A percentile compares a stretch with the other conserved stretches of the same genome.
These are phyloP conservation scores for Phaeomoniella chlamydospora DNA, from an alignment of 2,329 filamentous ascomycete genomes.

Conservation along the genomic window DNA sequence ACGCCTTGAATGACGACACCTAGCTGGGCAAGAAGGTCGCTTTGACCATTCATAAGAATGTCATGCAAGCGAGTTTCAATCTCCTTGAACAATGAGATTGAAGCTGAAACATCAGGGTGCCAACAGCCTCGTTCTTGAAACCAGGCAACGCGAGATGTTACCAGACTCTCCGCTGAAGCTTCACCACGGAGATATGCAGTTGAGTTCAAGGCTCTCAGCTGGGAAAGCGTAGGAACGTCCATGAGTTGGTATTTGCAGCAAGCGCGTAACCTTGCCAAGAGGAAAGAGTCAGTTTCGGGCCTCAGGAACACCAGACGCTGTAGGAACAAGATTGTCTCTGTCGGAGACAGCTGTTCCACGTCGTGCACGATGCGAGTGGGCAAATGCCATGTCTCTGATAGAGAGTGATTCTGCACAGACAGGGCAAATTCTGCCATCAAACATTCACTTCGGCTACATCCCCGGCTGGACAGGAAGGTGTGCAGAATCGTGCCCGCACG, in stretches of 20 bases:
- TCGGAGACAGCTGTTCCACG: slow-evolving; percentile 25
- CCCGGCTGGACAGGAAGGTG: slow-evolving; percentile 28
- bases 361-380: slow-evolving; percentile 25
- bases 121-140: slow-evolving; percentile 22
- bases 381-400: slow-evolving; percentile 15
- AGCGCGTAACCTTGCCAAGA: slow-evolving; percentile 16
- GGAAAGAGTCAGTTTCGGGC: slow-evolving; percentile 14
- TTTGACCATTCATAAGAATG: slow-evolving; percentile 15
- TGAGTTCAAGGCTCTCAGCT: slow-evolving; percentile 24
- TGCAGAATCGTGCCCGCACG: slow-evolving; percentile 27
- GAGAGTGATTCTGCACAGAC: slow-evolving; percentile 18
- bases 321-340: slow-evolving; percentile 23
- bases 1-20: slow-evolving; percentile 20
- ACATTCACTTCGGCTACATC: slow-evolving; percentile 21
- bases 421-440: slow-evolving; percentile 24
- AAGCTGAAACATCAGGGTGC: slow-evolving; percentile 17
- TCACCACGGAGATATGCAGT: slow-evolving; percentile 25
- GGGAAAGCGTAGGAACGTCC: slow-evolving; percentile 21
- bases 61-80: slow-evolving; percentile 16
- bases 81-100: slow-evolving; percentile 23
- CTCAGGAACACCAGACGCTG: slow-evolving; percentile 21
- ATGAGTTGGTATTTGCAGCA: slow-evolving; percentile 20
- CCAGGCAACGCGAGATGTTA: slow-evolving; percentile 26
- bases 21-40: slow-evolving; percentile 21
- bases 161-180: slow-evolving; percentile 18